Evolutionary conservation across 2,329 filamentous ascomycete genomes (phyloP).

Genomic region (Stagonosporopsis cucurbitacearum): DNA sequence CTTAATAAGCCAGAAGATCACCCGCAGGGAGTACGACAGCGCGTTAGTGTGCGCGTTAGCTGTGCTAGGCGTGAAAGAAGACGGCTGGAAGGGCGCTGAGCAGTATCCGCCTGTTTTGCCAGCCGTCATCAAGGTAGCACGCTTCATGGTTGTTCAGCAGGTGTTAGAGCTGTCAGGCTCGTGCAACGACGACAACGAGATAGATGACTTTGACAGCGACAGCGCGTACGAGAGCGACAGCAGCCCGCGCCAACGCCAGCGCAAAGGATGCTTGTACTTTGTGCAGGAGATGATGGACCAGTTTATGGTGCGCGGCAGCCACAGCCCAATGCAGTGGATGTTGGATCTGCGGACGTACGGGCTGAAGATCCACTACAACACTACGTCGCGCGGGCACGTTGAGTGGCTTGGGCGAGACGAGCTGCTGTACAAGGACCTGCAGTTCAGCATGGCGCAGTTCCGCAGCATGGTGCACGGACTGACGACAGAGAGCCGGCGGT

Average conservation of each 20-base stretch:
- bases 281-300: not conserved
- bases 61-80: constrained; percentile 22
- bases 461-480: no score
- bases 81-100: constrained; percentile 19
- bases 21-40: constrained; percentile 22
- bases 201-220: constrained; percentile 6
- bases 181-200: no score
- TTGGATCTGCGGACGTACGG: constrained; percentile 19
- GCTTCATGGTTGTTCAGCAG: constrained; percentile 28
- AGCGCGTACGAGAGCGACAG: constrained; percentile 11
- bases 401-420: constrained; percentile 7
- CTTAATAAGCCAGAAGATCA: constrained; percentile 24
- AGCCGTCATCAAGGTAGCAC: constrained; percentile 24
- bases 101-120: constrained; percentile 24
- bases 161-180: constrained; percentile 12
- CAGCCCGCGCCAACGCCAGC: not conserved
- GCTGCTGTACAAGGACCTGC: no score
- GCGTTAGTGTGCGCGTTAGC: constrained; percentile 25
- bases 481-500: no score
- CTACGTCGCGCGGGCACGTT: constrained; percentile 9
- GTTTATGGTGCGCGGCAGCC: constrained; percentile 19
- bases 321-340: constrained; percentile 20
- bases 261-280: constrained; percentile 20
- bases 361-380: constrained; percentile 21
- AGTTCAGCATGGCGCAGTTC: no score